Percentiles rank a stretch among this genome's conserved stretches.
These are phyloP conservation scores for Westerdykella sp. DNA, from an alignment of 2,329 filamentous ascomycete species.

Conservation along the genomic window DNA sequence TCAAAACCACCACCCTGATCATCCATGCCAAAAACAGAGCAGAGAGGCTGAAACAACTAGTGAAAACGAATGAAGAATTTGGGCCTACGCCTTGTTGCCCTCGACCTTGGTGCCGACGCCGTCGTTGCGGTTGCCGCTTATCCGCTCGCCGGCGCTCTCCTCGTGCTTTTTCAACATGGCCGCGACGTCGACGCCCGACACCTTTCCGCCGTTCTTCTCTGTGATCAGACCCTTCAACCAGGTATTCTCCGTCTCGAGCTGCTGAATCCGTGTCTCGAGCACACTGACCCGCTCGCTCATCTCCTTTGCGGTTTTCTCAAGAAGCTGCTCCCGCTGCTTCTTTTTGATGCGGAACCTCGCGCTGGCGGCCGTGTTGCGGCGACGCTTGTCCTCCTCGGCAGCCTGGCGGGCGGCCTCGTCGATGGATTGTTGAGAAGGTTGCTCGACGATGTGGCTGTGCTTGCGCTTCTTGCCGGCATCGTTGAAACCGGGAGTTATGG, in stretches of 20 bases:
- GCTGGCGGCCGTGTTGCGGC: constrained; percentile 49
- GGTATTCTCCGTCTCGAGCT: constrained; percentile 49
- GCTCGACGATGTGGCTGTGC: constrained; percentile 9
- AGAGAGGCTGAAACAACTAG: not conserved
- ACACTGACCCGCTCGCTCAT: constrained; percentile 44
- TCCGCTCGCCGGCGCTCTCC: constrained; percentile 27
- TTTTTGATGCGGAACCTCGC: constrained; percentile 51
- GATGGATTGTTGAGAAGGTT: constrained; percentile 24
- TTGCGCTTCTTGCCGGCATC: constrained; percentile 43
- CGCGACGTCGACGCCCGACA: constrained; percentile 25
- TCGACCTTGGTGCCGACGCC: constrained; percentile 33
- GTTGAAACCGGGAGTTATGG: constrained; percentile 24
- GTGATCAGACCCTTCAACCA: constrained; percentile 49
- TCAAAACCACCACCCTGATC: too few relatives aligned
- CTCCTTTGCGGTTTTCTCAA: constrained; percentile 48
- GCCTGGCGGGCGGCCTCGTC: constrained; percentile 44
- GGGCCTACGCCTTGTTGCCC: constrained; percentile 26
- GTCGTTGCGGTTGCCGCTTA: constrained; percentile 32
- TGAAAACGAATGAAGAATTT: constrained; percentile 15
- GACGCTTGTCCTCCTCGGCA: constrained; percentile 50
- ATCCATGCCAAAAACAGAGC: not conserved
- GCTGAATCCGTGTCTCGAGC: constrained; percentile 43
- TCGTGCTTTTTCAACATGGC: constrained; percentile 32
- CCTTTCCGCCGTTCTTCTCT: constrained; percentile 42
- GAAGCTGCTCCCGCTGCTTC: constrained; percentile 49